Evolutionary conservation across 441 rosid genomes (phyloP).

Genomic region (Aquilaria agallochum): DNA sequence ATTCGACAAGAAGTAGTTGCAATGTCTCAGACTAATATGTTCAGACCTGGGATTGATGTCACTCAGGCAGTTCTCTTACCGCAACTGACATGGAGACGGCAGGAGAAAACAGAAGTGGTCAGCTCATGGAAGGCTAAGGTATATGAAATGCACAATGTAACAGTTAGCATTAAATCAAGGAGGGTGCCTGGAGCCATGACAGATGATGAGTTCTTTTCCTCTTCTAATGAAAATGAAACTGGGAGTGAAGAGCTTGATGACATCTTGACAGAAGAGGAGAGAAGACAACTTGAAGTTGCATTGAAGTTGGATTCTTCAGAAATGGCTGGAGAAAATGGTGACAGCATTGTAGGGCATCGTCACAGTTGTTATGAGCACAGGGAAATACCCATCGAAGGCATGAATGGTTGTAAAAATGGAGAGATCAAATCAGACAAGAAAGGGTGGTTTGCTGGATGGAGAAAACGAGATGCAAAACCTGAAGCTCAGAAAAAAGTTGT

Average conservation of each 20-base stretch:
- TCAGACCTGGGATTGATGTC: conserved; percentile 96
- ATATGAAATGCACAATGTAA: conserved; percentile 96
- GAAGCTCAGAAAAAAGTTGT: conserved; percentile 57
- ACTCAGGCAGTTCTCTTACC: conserved; percentile 86
- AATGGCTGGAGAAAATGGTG: conserved; percentile 41
- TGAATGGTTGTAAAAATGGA: conserved; percentile 40
- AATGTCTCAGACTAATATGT: conserved; percentile 89
- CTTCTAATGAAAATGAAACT: conserved; percentile 65
- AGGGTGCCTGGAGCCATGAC: conserved; percentile 96
- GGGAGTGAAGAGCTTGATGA: conserved; percentile 78
- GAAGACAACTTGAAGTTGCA: conserved; percentile 86
- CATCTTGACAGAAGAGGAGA: conserved; percentile 81
- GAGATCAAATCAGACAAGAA: conserved; percentile 73
- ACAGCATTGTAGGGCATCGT: conserved; percentile 55
- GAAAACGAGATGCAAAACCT: conserved; percentile 61
- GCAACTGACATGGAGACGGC: conserved; percentile 91
- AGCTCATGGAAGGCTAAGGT: conserved; percentile 92
- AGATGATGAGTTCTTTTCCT: conserved; percentile 75
- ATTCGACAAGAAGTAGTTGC: conserved; percentile 81
- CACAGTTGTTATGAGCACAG: conserved; percentile 77
- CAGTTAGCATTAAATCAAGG: conserved; percentile 91
- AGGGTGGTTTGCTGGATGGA: conserved; percentile 99
- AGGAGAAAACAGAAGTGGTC: conserved; percentile 87
- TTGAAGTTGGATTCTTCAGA: conserved; percentile 77
- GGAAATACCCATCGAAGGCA: conserved; percentile 68